Conservation (phyloP, 1,284 basidiomycete species). For the Phylloporus sp. region DNA sequence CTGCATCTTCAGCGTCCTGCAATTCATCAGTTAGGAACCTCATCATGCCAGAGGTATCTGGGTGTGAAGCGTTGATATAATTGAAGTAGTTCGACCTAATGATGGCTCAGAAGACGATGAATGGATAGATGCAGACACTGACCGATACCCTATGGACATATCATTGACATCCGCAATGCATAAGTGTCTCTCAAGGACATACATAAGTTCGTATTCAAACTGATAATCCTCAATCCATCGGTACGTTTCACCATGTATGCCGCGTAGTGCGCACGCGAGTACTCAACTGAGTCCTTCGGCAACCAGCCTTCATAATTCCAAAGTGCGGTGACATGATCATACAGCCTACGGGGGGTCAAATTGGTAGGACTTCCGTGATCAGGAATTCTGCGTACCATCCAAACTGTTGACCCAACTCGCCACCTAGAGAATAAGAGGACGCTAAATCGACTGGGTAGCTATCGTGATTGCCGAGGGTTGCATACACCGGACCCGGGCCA, state of each 20-base stretch:
- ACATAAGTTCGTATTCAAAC: constrained; percentile 81
- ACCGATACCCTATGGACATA: constrained; percentile 24
- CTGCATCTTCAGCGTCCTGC: constrained; percentile 74
- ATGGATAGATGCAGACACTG: constrained; percentile 3
- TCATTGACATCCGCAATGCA: neutral
- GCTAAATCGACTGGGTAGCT: constrained; percentile 16
- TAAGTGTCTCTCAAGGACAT: constrained; percentile 30
- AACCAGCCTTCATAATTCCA: constrained; percentile 80
- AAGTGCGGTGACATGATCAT: constrained; percentile 69
- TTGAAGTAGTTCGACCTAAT: constrained; percentile 71
- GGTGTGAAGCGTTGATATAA: constrained; percentile 74
- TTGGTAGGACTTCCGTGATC: neutral
- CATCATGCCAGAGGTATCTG: constrained; percentile 76
- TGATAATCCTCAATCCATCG: constrained; percentile 75
- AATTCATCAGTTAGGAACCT: constrained; percentile 82
- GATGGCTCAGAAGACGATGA: constrained; percentile 7
- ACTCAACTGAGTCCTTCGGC: constrained; percentile 55
- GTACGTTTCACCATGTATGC: constrained; percentile 72
- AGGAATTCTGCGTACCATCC: constrained; percentile 52
- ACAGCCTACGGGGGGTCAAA: constrained; percentile 55
- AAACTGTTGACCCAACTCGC: constrained; percentile 58
- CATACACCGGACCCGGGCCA: constrained; percentile 70
- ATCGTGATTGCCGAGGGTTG: constrained; percentile 79
- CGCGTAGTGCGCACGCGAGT: constrained; percentile 68
- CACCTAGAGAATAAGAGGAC: constrained; percentile 61